Percentiles rank a stretch among this genome's conserved stretches.
phyloP scores from a whole-genome alignment of 192 early-diverging fungal genomes.

The Backusella liffmaniae region DNA sequence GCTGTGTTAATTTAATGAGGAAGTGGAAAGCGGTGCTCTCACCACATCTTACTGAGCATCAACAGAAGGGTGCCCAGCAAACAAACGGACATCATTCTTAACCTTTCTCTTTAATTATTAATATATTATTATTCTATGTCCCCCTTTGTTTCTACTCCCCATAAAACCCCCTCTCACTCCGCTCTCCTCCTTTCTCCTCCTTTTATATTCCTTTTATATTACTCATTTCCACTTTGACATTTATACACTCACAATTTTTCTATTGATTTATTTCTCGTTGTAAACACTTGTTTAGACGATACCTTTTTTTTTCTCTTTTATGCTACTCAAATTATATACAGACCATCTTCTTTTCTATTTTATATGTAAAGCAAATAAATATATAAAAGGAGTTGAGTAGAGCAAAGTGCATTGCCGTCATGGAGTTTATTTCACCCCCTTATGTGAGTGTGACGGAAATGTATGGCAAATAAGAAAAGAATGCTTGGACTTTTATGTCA shows the following conservation, averaged over 20 bases:
- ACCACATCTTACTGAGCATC: background rate
- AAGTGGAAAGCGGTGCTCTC: constrained; percentile 34
- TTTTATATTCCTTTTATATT: background rate
- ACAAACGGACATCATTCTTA: background rate
- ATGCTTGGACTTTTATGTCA: too few relatives aligned
- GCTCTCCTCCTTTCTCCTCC: background rate
- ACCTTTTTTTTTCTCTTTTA: background rate
- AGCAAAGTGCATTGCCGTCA: background rate
- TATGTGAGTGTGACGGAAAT: background rate
- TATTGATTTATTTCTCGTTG: background rate
- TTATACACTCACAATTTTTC: background rate
- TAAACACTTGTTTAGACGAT: background rate
- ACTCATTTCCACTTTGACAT: background rate
- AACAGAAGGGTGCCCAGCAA: background rate
- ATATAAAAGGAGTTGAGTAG: background rate
- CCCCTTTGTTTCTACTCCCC: background rate
- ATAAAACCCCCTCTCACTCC: background rate
- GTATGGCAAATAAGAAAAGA: background rate
- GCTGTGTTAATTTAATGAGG: constrained; percentile 32
- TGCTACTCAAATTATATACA: background rate
- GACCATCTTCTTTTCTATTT: background rate
- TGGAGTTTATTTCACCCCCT: background rate
- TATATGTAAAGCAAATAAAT: background rate
- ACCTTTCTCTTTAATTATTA: background rate
- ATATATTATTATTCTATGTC: background rate